A percentile compares a stretch with the other conserved stretches of the same genome.
Evolutionary conservation across 2,329 filamentous ascomycete genomes (phyloP).

Genomic region (Cercospora zeae-maydis): DNA sequence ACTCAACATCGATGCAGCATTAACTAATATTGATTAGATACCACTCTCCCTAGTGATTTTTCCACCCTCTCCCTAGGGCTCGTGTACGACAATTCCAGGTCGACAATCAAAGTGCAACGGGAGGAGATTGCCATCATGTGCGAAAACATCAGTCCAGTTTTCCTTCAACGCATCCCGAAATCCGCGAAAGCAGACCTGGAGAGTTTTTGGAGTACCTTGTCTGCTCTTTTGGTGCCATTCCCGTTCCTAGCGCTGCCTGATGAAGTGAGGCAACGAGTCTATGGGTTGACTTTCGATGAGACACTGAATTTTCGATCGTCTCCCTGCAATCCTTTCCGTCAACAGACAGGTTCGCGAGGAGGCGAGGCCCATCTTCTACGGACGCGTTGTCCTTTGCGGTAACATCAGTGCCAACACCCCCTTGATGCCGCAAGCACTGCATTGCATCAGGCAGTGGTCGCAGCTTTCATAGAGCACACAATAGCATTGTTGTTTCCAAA

Average conservation of each 20-base stretch:
- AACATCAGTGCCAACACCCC: too few relatives aligned
- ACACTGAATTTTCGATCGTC: background rate
- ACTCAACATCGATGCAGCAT: too few relatives aligned
- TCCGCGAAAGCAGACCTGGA: background rate
- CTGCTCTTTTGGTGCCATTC: background rate
- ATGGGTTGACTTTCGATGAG: background rate
- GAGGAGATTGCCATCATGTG: too few relatives aligned
- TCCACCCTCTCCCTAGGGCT: too few relatives aligned
- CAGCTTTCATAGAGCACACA: background rate
- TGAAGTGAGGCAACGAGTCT: background rate
- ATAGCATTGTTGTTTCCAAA: too few relatives aligned
- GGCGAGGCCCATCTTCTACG: background rate
- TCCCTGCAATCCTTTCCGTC: background rate
- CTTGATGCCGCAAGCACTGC: too few relatives aligned
- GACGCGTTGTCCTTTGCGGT: too few relatives aligned
- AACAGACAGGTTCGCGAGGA: background rate
- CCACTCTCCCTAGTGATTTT: too few relatives aligned
- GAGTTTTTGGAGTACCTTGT: background rate
- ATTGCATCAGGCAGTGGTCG: background rate
- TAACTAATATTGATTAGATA: too few relatives aligned
- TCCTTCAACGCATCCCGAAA: background rate
- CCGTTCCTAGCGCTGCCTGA: background rate
- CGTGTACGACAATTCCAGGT: too few relatives aligned
- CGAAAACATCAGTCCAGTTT: background rate
- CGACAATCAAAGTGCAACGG: too few relatives aligned